Percentiles rank a stretch among this genome's conserved stretches.
Evolutionary conservation across 176 grass and related monocot species (phyloP).

Genomic region (Neostapfia colusana): DNA sequence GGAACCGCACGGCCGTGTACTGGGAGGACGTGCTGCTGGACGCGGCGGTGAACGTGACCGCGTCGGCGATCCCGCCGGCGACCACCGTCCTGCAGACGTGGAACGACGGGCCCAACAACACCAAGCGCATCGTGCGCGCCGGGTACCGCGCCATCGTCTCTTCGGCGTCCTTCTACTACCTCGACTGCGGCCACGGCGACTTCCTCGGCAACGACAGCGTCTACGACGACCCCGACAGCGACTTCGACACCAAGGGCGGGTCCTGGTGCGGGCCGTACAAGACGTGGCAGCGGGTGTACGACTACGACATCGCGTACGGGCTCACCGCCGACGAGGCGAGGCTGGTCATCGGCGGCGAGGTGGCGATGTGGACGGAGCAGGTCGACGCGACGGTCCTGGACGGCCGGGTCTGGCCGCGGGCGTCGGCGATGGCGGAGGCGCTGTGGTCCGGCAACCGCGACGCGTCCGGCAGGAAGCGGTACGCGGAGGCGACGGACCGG

Average conservation of each 20-base stretch:
- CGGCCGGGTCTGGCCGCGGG: slow-evolving; percentile 63
- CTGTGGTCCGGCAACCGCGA: slow-evolving; percentile 90
- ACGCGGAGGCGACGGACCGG: slow-evolving; percentile 76
- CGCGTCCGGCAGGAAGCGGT: slow-evolving; percentile 56
- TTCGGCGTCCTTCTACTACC: slow-evolving; percentile 87
- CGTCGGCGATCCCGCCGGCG: slow-evolving; percentile 54
- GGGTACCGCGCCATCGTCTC: slow-evolving; percentile 90
- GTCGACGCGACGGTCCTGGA: slow-evolving; percentile 64
- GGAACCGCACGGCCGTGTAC: slow-evolving; percentile 79
- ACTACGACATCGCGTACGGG: slow-evolving; percentile 80
- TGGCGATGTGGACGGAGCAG: slow-evolving; percentile 91
- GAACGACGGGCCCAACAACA: slow-evolving; percentile 91
- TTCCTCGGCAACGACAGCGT: slow-evolving; percentile 70
- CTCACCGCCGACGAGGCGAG: slow-evolving; percentile 62
- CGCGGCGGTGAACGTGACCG: slow-evolving; percentile 49
- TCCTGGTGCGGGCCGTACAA: slow-evolving; percentile 94
- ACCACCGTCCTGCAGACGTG: slow-evolving; percentile 91
- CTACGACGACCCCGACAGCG: slow-evolving; percentile 66
- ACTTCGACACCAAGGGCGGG: slow-evolving; percentile 49
- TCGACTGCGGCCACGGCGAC: slow-evolving; percentile 83
- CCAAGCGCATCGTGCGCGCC: slow-evolving; percentile 67
- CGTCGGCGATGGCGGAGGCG: slow-evolving; percentile 73
- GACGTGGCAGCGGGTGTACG: slow-evolving; percentile 86
- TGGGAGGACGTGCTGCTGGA: slow-evolving; percentile 94
- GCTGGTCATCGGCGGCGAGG: slow-evolving; percentile 83